Evolutionary conservation across 169 alveolate species (phyloP).

Genomic region (Plasmodium blacklocki): DNA sequence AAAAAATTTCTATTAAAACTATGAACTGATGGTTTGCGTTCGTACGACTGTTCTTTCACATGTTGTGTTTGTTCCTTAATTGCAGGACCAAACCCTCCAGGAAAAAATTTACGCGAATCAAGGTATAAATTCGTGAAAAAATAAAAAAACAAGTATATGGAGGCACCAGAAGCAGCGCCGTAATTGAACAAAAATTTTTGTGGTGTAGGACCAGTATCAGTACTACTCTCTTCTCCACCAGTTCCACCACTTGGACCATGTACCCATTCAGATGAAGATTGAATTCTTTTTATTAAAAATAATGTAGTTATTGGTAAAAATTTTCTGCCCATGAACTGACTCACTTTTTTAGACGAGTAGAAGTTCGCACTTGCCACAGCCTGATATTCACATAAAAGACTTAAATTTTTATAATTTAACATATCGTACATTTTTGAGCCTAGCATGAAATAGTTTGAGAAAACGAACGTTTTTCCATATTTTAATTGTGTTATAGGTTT

Average conservation of each 20-base stretch:
- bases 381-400: constrained; percentile 44
- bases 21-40: neutral
- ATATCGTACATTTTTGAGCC: constrained; percentile 1
- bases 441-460: constrained; percentile 27
- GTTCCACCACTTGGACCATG: too few species aligned
- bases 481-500: constrained; percentile 8
- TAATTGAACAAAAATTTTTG: too few species aligned
- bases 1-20: neutral
- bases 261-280: neutral
- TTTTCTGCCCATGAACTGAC: constrained; percentile 29
- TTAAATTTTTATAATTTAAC: constrained; percentile 23
- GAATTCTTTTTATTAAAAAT: constrained; percentile 1
- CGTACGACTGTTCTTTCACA: too few species aligned
- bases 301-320: neutral
- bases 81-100: neutral
- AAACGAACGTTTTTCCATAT: constrained; percentile 8
- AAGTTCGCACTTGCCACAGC: constrained; percentile 35
- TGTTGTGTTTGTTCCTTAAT: neutral
- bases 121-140: too few species aligned
- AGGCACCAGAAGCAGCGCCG: too few species aligned
- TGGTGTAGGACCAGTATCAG: neutral
- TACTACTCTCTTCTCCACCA: too few species aligned
- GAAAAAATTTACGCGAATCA: neutral
- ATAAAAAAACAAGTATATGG: too few species aligned
- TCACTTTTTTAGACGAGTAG: neutral